Evolutionary conservation across 495 filamentous ascomycete species (phyloP).

Genomic region (Aspergillus ellipticus): DNA sequence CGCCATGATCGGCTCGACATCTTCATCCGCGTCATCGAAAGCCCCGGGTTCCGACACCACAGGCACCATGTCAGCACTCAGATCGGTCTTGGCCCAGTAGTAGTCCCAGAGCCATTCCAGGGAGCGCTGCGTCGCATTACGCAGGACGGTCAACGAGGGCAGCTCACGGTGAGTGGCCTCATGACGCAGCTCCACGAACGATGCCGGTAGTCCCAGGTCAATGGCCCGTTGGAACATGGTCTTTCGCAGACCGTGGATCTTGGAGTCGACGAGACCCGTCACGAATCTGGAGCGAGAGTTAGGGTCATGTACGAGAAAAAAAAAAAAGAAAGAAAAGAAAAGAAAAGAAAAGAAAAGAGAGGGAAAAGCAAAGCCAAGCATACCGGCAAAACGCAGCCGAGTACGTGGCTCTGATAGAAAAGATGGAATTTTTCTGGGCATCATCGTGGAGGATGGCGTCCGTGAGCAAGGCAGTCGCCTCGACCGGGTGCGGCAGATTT

Average conservation of each 20-base stretch:
- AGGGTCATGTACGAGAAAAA: background rate
- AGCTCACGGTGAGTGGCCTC: constrained; percentile 86
- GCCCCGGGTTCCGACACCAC: background rate
- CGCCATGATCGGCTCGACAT: constrained; percentile 14
- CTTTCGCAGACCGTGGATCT: constrained; percentile 61
- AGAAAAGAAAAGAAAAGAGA: background rate
- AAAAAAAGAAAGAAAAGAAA: background rate
- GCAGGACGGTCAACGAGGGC: constrained; percentile 66
- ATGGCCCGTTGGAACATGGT: constrained; percentile 82
- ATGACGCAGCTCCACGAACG: constrained; percentile 87
- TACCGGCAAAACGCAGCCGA: constrained; percentile 59
- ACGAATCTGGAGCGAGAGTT: constrained; percentile 64
- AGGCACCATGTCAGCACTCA: background rate
- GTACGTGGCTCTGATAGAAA: constrained; percentile 55
- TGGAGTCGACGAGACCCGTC: constrained; percentile 77
- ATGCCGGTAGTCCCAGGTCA: constrained; percentile 70
- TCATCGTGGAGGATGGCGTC: constrained; percentile 70
- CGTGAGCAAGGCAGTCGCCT: constrained; percentile 73
- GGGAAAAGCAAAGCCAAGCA: constrained; percentile 11
- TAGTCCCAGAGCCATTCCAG: constrained; percentile 84
- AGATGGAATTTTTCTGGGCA: constrained; percentile 46
- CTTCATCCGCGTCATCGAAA: constrained; percentile 11
- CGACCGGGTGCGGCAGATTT: constrained; percentile 74
- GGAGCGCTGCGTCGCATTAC: constrained; percentile 60
- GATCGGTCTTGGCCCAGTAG: constrained; percentile 62